Evolutionary conservation across 306 rosid species (phyloP).

Genomic region (Biancaea sappan): DNA sequence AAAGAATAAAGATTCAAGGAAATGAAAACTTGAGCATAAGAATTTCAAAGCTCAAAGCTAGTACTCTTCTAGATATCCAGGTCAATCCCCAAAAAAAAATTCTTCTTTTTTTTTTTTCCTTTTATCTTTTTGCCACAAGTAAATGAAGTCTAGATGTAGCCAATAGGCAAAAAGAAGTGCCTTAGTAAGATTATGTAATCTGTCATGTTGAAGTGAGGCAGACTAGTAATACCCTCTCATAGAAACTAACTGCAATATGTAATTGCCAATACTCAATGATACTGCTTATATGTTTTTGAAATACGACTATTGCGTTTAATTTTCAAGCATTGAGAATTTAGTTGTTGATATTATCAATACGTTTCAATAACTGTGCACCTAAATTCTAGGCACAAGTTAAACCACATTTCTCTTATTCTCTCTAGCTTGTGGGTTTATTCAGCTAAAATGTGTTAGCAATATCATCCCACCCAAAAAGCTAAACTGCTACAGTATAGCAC

Average conservation of each 20-base stretch:
- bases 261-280: background rate
- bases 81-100: too few relatives aligned
- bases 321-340: background rate
- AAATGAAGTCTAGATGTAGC: slow-evolving; percentile 6
- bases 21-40: background rate
- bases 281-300: slow-evolving; percentile 9
- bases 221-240: background rate
- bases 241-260: background rate
- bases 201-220: background rate
- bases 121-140: background rate
- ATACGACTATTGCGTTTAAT: too few relatives aligned
- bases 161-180: background rate
- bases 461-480: slow-evolving; percentile 23
- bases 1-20: background rate
- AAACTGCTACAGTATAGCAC: slow-evolving; percentile 7
- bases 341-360: slow-evolving; percentile 19
- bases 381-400: slow-evolving; percentile 1
- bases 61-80: too few relatives aligned
- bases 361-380: slow-evolving; percentile 21
- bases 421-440: background rate
- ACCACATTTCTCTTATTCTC: slow-evolving; percentile 5
- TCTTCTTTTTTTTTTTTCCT: too few relatives aligned
- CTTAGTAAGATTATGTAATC: background rate
- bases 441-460: background rate
- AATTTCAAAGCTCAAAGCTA: slow-evolving; percentile 14